Base-by-base conservation (phyloP, 176 grass and related monocot genomes). In the Triticum turgidum region DNA sequence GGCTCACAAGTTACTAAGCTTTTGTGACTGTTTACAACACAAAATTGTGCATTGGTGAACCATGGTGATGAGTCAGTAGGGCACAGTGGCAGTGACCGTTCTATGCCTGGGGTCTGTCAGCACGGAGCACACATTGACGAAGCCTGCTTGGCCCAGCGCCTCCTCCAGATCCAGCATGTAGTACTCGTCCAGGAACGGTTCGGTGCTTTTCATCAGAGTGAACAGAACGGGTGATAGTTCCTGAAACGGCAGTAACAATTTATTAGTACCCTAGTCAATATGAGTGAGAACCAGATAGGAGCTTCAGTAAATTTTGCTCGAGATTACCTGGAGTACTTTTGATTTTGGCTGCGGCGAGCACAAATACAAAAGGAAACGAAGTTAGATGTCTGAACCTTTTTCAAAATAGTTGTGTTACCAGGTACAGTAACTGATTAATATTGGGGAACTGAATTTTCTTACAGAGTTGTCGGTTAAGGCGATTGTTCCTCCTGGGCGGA, bases 151-250 rank as follows among this genome's bases (percentile, higher is more conserved):
- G 65, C 65, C 90, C 80, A 90, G 38, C 29, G 89, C 71, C 82
- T 93, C 82, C 83, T 94, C 95, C 77, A 97, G 86, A 77, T 97
- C 91, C 54, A 95, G 82, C 77, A 90, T 92, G 67, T 97, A 95
- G 87, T 95, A 97, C 56, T 97, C 95, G 33, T 95, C 92, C 20
- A 95, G 82, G 75, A 95, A 97, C 14, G 95, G 95, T 30, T 97
- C 95, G 2, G 95, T 97, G 75, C 95, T 95, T 58, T 97, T 95
- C 69, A 95, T 88, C 72, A 95, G 76, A 41, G 95, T 95, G 85
- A 97, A 97, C 76, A 91, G 14, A 13, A 94, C 91, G 4, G 95
- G 92, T 10, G 95, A 93, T 11, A 97, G 18, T 89, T 97, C 95
- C 95, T 97, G 79, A 21, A 84, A 63, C 3, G 11, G 42, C 66